These are phyloP conservation scores for Barbatosphaeria neglecta DNA, from an alignment of 495 filamentous ascomycete species.

Conservation along the genomic window DNA sequence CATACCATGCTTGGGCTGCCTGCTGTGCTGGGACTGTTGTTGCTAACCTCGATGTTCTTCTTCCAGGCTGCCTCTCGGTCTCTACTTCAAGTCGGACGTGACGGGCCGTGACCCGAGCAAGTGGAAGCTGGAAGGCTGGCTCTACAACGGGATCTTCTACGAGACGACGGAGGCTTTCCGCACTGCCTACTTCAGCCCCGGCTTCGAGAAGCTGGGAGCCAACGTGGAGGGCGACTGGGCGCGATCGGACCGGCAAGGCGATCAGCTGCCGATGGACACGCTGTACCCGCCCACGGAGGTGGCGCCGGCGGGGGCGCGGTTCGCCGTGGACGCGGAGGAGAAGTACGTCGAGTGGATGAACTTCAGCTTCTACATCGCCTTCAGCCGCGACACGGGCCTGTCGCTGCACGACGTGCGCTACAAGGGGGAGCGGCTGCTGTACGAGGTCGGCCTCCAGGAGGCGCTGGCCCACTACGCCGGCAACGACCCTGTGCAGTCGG, in stretches of 20 bases:
- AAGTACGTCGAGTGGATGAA: conserved; percentile 44
- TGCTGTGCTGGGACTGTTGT: too few relatives aligned
- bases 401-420: conserved; percentile 38
- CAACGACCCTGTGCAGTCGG: conserved; percentile 32
- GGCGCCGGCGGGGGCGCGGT: conserved; percentile 26
- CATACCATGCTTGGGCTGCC: too few relatives aligned
- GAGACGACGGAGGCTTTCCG: conserved; percentile 31
- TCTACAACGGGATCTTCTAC: conserved; percentile 41
- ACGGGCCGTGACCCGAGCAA: conserved; percentile 32
- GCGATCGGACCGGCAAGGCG: conserved; percentile 20
- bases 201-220: conserved; percentile 29
- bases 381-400: conserved; percentile 31
- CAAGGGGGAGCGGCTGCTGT: conserved; percentile 41
- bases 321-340: conserved; percentile 26
- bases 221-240: conserved; percentile 37
- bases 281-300: conserved; percentile 24
- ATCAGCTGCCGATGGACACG: conserved; percentile 20
- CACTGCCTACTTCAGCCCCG: conserved; percentile 23
- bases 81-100: conserved; percentile 30
- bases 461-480: conserved; percentile 44
- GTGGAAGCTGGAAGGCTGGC: conserved; percentile 37
- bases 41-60: too few relatives aligned
- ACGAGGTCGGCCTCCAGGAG: conserved; percentile 45
- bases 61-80: conserved; percentile 23
- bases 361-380: conserved; percentile 39